A percentile compares a stretch with the other conserved stretches of the same genome.
Conservation (phyloP, 163 green algal species). For the Volvox carteri region DNA sequence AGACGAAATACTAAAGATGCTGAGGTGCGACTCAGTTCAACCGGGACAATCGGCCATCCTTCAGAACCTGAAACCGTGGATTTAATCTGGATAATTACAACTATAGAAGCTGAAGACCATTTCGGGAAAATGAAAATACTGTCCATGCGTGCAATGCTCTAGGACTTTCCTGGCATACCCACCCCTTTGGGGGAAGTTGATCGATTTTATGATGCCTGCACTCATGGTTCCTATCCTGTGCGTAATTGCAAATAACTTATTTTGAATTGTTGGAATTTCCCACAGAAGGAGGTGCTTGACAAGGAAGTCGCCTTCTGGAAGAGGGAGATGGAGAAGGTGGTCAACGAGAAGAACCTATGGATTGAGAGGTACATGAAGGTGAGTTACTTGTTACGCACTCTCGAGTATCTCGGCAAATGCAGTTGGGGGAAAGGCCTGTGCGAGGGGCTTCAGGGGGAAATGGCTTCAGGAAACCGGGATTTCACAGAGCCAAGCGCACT, state of each 20-base stretch:
- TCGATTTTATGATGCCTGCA: background rate
- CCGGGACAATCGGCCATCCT: too few species aligned
- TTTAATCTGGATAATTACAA: background rate
- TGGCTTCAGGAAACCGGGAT: too few species aligned
- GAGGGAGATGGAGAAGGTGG: constrained; percentile 49
- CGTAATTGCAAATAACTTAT: background rate
- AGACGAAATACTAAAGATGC: constrained; percentile 17
- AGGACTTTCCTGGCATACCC: background rate
- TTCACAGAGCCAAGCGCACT: too few species aligned
- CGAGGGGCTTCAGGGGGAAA: too few species aligned
- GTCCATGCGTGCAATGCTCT: background rate
- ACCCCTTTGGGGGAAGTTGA: background rate
- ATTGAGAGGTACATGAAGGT: constrained; percentile 47
- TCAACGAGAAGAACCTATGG: constrained; percentile 42
- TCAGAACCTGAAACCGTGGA: background rate
- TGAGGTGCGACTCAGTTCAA: constrained; percentile 22
- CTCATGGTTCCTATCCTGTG: background rate
- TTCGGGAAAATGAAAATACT: background rate
- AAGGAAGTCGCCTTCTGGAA: constrained; percentile 44
- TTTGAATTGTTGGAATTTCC: background rate
- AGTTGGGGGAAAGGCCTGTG: too few species aligned
- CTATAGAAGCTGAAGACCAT: background rate
- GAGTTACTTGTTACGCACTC: background rate
- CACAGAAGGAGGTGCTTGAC: constrained; percentile 18
- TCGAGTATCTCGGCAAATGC: too few species aligned